Base-by-base conservation (phyloP, 768 basidiomycete species). In the Glaciozyma martinii region DNA sequence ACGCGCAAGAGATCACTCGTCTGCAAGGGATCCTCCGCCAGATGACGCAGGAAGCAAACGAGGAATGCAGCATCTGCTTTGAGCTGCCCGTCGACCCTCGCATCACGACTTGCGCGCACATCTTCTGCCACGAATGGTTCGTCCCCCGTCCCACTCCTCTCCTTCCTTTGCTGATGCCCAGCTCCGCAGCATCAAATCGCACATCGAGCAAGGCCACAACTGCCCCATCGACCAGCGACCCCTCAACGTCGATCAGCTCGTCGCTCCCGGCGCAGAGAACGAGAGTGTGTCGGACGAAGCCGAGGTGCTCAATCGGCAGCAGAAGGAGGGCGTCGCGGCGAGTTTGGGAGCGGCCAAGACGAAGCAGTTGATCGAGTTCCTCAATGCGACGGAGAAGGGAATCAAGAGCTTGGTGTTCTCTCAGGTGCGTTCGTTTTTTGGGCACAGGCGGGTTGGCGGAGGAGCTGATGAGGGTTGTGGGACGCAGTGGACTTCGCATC, bases 81-180 rank as follows among this genome's bases (percentile, higher is more conserved):
- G 52, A 63, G n/a, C 23, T 61, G 18, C 33, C 68, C 32, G 46
- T 53, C 27, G 68, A 74, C 1, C 63, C 71, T 19, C 43, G 71
- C 25, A 72, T 74, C 54, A 71, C 71, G 5, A 56, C 67, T 9
- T 72, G 71, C 47, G 67, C 63, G 30, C 71, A 74, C 53, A 18
- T 69, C 30, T 72, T 67, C 56, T 72, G 71, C 60, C 54, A 55
- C 56, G 50, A 52, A 29, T 70, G 69, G 68, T 70, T n/a, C 56
- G 61, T 56, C 23, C 27, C 21, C 15, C n/a, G 8, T 7, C 21
- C 27, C 8, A 5, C 23, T 30, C n/a, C 10, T 32, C 19, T 27
- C 42, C 46, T 1, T 5, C 27, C n/a, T 19, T 25, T 6, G 25
- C 18, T 7, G 13, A 27, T 13, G 1, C 16, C 37, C 5, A 1